These are phyloP conservation scores for Ceratocystis eucalypticola DNA, from an alignment of 2,329 filamentous ascomycete genomes.

Conservation along the genomic window DNA sequence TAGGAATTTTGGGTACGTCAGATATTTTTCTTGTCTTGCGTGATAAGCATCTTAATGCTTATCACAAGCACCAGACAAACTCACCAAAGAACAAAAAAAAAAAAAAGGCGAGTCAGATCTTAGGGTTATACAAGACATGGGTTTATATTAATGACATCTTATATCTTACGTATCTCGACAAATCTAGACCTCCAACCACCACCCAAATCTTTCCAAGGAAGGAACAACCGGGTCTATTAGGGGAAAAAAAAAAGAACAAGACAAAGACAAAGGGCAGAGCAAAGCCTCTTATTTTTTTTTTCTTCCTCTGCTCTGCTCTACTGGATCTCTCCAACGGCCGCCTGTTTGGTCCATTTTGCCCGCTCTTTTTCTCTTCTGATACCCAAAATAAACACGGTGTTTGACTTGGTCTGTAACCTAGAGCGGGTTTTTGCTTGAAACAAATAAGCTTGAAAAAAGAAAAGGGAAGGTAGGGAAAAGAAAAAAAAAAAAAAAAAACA, in stretches of 20 bases:
- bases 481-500: neutral
- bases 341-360: too few species aligned
- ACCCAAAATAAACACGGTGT: neutral
- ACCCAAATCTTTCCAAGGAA: neutral
- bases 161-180: too few species aligned
- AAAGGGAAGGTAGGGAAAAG: neutral
- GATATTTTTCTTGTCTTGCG: neutral
- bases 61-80: neutral
- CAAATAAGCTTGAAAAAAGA: slow-evolving; percentile 7
- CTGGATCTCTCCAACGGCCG: too few species aligned
- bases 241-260: neutral
- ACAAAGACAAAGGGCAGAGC: neutral
- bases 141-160: slow-evolving; percentile 1
- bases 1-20: neutral
- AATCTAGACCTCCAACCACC: neutral
- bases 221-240: neutral
- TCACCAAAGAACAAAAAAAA: neutral
- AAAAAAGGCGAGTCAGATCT: neutral
- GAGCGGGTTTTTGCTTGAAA: slow-evolving; percentile 6
- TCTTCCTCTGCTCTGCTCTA: neutral
- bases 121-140: slow-evolving; percentile 6
- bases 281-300: neutral
- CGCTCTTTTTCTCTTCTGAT: too few species aligned
- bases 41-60: slow-evolving; percentile 1
- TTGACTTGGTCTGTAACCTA: slow-evolving; percentile 8